A percentile compares a stretch with the other conserved stretches of the same genome.
Evolutionary conservation across 2,329 filamentous ascomycete genomes (phyloP).

Genomic region (Botryotinia narcissicola): DNA sequence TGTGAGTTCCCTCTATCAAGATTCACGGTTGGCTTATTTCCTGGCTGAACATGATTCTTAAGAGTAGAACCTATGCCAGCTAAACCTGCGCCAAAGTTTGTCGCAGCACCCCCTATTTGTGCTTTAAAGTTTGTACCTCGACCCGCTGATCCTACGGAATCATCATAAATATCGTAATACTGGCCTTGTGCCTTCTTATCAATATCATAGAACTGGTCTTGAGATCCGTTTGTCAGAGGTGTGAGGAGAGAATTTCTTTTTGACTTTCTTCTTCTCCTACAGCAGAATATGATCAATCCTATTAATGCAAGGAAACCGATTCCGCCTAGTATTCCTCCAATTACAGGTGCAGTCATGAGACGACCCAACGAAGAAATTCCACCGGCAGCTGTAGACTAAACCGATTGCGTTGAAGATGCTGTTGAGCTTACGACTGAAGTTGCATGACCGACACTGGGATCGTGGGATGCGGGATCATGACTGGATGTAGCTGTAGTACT

Average conservation of each 20-base stretch:
- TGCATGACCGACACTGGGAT: conserved; percentile 21
- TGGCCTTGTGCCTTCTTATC: conserved; percentile 23
- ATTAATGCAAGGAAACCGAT: conserved; percentile 33
- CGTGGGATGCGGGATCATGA: neutral
- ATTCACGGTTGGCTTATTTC: conserved; percentile 45
- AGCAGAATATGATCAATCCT: conserved; percentile 33
- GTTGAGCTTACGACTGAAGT: conserved; percentile 22
- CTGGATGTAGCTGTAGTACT: conserved; percentile 23
- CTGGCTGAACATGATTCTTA: conserved; percentile 32
- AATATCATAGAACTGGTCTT: conserved; percentile 31
- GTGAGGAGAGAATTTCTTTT: conserved; percentile 32
- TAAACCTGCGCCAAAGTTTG: conserved; percentile 28
- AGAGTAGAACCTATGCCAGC: conserved; percentile 32
- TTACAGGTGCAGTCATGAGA: conserved; percentile 28
- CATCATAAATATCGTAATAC: conserved; percentile 14
- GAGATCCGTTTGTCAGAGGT: conserved; percentile 29
- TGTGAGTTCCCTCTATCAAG: conserved; percentile 55
- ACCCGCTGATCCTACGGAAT: conserved; percentile 25
- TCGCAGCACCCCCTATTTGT: conserved; percentile 24
- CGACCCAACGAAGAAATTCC: conserved; percentile 29
- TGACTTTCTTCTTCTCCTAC: conserved; percentile 29
- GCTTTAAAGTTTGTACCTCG: conserved; percentile 27
- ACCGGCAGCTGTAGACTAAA: conserved; percentile 25
- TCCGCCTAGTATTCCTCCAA: conserved; percentile 36
- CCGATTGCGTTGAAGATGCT: conserved; percentile 21